phyloP scores from a whole-genome alignment of 148 eudicot species.

The Euryodendron excelsum region DNA sequence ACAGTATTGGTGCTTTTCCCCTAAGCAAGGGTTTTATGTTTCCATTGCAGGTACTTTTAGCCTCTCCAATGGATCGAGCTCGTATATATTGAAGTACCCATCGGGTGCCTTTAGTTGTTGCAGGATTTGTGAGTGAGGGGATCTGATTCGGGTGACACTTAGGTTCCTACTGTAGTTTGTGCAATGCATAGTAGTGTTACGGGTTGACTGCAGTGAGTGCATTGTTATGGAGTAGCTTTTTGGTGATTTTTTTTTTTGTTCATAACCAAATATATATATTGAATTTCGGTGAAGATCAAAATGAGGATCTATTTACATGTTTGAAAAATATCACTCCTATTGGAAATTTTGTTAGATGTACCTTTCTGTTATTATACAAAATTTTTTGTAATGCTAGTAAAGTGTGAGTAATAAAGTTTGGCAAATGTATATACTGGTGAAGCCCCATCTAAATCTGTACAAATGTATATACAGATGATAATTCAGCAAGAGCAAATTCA shows the following conservation, averaged over 20 bases:
- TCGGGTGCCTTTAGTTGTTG: background rate
- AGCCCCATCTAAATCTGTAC: too few species aligned
- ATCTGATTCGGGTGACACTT: background rate
- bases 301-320: background rate
- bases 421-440: too few species aligned
- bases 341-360: background rate
- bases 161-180: background rate
- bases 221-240: background rate
- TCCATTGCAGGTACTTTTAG: background rate
- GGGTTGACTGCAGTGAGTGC: background rate
- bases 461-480: too few species aligned
- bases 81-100: background rate
- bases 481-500: too few species aligned
- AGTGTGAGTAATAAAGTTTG: too few species aligned
- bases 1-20: background rate
- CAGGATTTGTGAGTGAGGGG: background rate
- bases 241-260: background rate
- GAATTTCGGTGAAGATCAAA: background rate
- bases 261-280: background rate
- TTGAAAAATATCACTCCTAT: background rate
- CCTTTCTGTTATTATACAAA: background rate
- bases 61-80: background rate
- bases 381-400: too few species aligned
- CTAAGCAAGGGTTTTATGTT: background rate
- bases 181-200: background rate